Evolutionary conservation across 106 monocot species (phyloP), one percentile per base, ranked within the genome.

Genomic region (Cymbidium sinense): DNA sequence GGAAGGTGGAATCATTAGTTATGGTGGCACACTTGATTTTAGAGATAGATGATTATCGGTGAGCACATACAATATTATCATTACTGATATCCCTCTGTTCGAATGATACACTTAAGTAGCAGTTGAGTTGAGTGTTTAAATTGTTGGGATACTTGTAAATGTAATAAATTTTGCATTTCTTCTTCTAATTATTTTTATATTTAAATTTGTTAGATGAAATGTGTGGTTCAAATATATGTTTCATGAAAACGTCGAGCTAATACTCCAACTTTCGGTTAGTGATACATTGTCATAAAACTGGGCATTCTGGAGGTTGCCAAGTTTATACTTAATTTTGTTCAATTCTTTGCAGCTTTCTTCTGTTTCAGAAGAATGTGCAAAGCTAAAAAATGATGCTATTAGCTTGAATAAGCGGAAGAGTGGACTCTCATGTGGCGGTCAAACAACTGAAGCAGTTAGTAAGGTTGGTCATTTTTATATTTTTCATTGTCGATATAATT

Each of bases 331-430:
- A 67, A 67, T 67, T 33, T 11, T 67, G 67, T 67, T 33, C 15
- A 15, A 8, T 37, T 75, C n/a, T n/a, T 31, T 73, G 54, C 84
- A 98, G 98, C 88, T 95, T 85, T 83, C 89, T 78, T 84, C 84
- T 34, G 81, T 87, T 65, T 87, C 81, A 30, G 87, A 90, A 81
- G 98, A 99, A 78, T 89, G 89, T 75, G 90, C 92, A 44, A 84
- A 80, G 37, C 79, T 99, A 35, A 87, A 77, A 51, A 90, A 82
- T 28, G 89, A 86, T 81, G 43, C 39, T 70, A 17, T 54, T 36
- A 58, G 50, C 35, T 64, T 17, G 23, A 81, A 47, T 87, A 89
- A 88, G 61, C 84, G 73, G n/a, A 86, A 85, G 47, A 64, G 36
- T 71, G 82, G 64, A 44, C 64, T 81, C 43, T 25, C 73, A 52